Evolutionary conservation across 768 basidiomycete genomes (phyloP).

Genomic region (Podaxis mareebaensis): DNA sequence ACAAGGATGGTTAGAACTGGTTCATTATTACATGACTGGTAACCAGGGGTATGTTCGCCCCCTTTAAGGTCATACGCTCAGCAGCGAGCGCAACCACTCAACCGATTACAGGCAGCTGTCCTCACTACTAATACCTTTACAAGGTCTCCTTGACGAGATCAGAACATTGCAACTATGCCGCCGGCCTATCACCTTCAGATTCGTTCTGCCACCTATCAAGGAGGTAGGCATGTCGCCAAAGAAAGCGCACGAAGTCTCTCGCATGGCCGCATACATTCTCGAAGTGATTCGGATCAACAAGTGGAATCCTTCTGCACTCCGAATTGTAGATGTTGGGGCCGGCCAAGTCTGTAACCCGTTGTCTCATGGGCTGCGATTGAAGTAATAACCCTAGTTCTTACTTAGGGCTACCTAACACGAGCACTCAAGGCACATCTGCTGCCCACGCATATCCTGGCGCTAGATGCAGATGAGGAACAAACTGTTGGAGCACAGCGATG

Average conservation of each 20-base stretch:
- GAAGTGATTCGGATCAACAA: constrained; percentile 32
- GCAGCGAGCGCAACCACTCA: not conserved
- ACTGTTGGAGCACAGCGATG: constrained; percentile 56
- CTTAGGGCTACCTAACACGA: constrained; percentile 62
- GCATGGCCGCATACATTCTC: constrained; percentile 59
- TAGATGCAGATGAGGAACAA: constrained; percentile 63
- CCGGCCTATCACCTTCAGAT: constrained; percentile 22
- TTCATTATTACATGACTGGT: constrained; percentile 12
- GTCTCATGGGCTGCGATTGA: not conserved
- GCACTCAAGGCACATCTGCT: constrained; percentile 36
- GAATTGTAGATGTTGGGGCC: constrained; percentile 73
- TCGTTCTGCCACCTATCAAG: constrained; percentile 14
- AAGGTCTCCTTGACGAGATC: constrained; percentile 22
- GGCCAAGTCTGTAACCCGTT: constrained; percentile 52
- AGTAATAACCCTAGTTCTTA: not conserved
- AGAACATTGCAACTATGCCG: constrained; percentile 27
- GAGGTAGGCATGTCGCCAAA: constrained; percentile 69
- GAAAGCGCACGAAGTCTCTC: constrained; percentile 69
- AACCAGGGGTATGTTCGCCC: not conserved
- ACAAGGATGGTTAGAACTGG: constrained; percentile 6
- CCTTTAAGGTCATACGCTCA: not conserved
- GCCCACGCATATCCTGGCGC: constrained; percentile 54
- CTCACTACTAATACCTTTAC: constrained; percentile 13
- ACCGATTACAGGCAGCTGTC: not conserved
- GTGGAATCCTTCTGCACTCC: constrained; percentile 24